Base-by-base conservation (phyloP, 305 asterid genomes). In the Fraxinus floribunda region DNA sequence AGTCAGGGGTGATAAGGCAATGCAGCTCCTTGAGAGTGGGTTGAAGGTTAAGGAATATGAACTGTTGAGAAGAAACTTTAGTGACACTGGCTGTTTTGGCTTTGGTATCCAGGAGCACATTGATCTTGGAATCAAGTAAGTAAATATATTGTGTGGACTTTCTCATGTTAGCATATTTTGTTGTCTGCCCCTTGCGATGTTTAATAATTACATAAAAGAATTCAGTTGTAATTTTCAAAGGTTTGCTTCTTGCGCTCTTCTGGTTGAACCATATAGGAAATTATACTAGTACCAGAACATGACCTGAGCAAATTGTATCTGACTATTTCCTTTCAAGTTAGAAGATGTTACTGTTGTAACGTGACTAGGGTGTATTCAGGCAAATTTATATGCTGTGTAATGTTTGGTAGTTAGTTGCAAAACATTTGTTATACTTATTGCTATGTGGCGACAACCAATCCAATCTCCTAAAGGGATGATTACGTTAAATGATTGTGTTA, bases 71-170 rank as follows among this genome's bases (percentile, higher is more conserved):
- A 84, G 94, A 71, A 95, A 95, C 83, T 95, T 94, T 89, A 93
- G 98, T 79, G 98, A 93, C 11, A 93, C 97, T 81, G 98, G 98
- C 22, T 93, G 97, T 84, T 94, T 94, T 72, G 98, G 98, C 22
- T 94, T 94, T 24, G 98, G 97, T 49, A 94, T 94, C 62, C 98
- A 94, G 85, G 98, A 94, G 88, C 98, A 94, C 90, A 94, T 94
- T 74, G 98, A 94, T 88, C 98, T 94, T 75, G 98, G 98, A 83
- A 94, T 93, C 10, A 94, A 94, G 98, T 95, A 90, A 89, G 98
- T 57, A 49, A 3, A 79, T 71, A 46, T 68, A 6, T 52, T 60
- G 7, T 10, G 2, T 60, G 30, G 3, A n/a, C 70, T n/a, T n/a
- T 20, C 70, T 60, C 70, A 8, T 60, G 70, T 60, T 20, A 60